phyloP scores from a whole-genome alignment of 176 grass and related monocot genomes.

The Dendrocalamus sinicus region DNA sequence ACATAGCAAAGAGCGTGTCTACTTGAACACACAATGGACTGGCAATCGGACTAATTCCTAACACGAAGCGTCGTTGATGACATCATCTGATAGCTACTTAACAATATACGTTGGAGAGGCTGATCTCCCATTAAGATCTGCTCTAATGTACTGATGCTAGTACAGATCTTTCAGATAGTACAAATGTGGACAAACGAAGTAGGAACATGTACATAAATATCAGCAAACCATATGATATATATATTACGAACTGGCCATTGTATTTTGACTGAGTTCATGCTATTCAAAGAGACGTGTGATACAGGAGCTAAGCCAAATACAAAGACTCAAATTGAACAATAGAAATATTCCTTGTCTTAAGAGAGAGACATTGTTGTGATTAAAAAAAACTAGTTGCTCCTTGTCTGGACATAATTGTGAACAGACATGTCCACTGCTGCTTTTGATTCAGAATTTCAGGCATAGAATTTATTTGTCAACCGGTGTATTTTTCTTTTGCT shows the following conservation, averaged over 20 bases:
- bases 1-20: not conserved
- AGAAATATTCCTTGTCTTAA: not conserved
- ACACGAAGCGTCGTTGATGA: not conserved
- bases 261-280: constrained; percentile 15
- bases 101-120: not conserved
- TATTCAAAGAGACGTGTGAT: constrained; percentile 35
- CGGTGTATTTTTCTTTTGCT: not conserved
- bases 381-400: not conserved
- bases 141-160: no score
- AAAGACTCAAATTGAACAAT: not conserved
- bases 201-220: no score
- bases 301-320: not conserved
- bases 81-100: not conserved
- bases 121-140: no score
- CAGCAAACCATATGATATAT: not conserved
- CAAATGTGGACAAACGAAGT: no score
- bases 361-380: not conserved
- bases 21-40: not conserved
- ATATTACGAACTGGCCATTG: not conserved
- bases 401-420: not conserved
- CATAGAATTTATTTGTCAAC: not conserved
- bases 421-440: constrained; percentile 8
- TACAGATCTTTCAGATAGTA: no score
- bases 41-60: not conserved
- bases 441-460: not conserved